Base-by-base conservation (phyloP, 78 protist genomes). In the Andalucia godoyi region DNA sequence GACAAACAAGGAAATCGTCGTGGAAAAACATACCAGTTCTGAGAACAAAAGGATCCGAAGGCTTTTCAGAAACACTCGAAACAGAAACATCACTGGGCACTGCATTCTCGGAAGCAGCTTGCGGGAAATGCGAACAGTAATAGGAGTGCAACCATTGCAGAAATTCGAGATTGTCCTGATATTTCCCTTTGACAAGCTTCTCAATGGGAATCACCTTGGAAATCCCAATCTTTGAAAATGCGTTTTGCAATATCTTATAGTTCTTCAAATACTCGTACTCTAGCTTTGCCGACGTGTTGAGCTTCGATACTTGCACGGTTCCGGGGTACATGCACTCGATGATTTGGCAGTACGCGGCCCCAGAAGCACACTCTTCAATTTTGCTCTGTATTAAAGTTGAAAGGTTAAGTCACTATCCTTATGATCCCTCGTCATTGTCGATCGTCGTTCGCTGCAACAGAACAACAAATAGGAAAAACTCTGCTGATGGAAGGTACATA, bases 101-200 rank as follows among this genome's bases (percentile, higher is more conserved):
- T 10, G 58, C 32, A 13, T n/a, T 17, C 30, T 60, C 27, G 25
- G 27, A 41, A 41, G 13, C 13, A 47, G n/a, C 45, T 13, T 10
- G 27, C n/a, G 27, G n/a, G 25, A 47, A 15, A 41, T 37, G 57
- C 25, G 38, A 8, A 9, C 74, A 79, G 10, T 2, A 84, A 38
- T 50, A 87, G 27, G 71, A 47, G 57, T 88, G 85, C 57, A 91
- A 49, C 96, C 96, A 91, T 60, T 91, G 97, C 21, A 74, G 51
- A 65, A 91, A 86, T 32, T 91, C 97, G 4, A 91, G 78, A 67
- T 86, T 89, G 47, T 85, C 95, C 72, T 87, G 94, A 66, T 74
- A 84, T 27, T 77, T 77, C 39, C 83, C 83, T 55, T 88, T 86
- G 27, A 77, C 66, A 18, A 91, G 54, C 36, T 71, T 55, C 17